phyloP scores from a whole-genome alignment of 2,329 filamentous ascomycete genomes.

The Lachnellula suecica region DNA sequence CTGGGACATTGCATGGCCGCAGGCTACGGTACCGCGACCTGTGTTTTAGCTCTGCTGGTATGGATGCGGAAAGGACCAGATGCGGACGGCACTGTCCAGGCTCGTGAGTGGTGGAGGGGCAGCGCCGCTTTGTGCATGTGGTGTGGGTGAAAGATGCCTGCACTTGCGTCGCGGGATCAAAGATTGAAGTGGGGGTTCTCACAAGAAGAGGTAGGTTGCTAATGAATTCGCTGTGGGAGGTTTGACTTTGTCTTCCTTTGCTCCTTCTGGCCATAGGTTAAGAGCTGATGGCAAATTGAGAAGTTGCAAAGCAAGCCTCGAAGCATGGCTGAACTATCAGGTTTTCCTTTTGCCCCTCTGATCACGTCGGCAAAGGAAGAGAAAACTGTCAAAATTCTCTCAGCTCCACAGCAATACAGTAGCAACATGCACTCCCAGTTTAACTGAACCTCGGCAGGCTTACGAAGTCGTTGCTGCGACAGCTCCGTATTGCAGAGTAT shows the following conservation, averaged over 20 bases:
- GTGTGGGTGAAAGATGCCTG: not conserved
- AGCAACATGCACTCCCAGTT: no score
- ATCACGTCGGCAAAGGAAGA: no score
- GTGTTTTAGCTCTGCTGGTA: not conserved
- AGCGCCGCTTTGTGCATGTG: not conserved
- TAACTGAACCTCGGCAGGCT: no score
- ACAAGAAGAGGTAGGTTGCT: not conserved
- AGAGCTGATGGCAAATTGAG: no score
- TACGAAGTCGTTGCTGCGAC: no score
- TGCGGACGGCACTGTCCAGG: not conserved
- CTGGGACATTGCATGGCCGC: not conserved
- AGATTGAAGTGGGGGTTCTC: not conserved
- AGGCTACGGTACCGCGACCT: not conserved
- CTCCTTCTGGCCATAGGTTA: not conserved
- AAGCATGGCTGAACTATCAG: not conserved
- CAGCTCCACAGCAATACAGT: no score
- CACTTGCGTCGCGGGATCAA: conserved; percentile 1
- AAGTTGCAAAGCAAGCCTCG: not conserved
- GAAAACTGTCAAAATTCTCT: no score
- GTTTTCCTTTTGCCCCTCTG: no score
- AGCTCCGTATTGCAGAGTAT: no score
- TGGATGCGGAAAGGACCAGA: not conserved
- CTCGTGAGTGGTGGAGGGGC: not conserved
- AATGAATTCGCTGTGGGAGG: not conserved
- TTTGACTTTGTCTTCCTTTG: not conserved